Conservation (phyloP, 2,329 filamentous ascomycete species). For the Akanthomyces muscarius region DNA sequence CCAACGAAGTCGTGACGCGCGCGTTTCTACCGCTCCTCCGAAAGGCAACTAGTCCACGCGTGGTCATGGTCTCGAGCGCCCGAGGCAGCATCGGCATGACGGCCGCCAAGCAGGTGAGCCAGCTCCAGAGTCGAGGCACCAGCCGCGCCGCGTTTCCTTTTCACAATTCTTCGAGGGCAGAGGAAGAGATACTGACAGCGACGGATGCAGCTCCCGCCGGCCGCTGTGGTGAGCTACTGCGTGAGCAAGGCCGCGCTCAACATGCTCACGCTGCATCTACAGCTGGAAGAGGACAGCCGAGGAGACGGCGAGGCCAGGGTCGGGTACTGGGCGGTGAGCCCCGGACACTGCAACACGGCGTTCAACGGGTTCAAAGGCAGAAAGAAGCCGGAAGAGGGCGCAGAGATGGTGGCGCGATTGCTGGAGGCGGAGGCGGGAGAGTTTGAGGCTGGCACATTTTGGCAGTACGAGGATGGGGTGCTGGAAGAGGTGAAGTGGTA, state of each 20-base stretch:
- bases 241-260: constrained; percentile 22
- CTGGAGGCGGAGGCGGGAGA: not conserved
- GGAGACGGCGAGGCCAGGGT: constrained; percentile 9
- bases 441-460: constrained; percentile 1
- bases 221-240: constrained; percentile 17
- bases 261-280: constrained; percentile 22
- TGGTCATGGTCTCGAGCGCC: constrained; percentile 22
- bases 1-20: constrained; percentile 20
- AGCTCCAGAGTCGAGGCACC: no score
- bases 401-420: constrained; percentile 4
- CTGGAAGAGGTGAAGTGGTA: not conserved
- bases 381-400: not conserved
- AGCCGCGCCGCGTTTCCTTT: no score
- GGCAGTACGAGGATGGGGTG: not conserved
- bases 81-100: constrained; percentile 21
- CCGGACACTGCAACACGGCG: constrained; percentile 21
- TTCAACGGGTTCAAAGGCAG: constrained; percentile 21
- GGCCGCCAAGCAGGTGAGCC: constrained; percentile 17
- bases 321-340: constrained; percentile 21
- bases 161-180: no score
- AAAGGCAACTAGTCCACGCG: not conserved
- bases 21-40: constrained; percentile 19
- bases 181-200: not conserved
- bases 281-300: constrained; percentile 17
- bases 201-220: not conserved